Conservation (phyloP, 1,284 basidiomycete species). For the Cutaneotrichosporon sp. region DNA sequence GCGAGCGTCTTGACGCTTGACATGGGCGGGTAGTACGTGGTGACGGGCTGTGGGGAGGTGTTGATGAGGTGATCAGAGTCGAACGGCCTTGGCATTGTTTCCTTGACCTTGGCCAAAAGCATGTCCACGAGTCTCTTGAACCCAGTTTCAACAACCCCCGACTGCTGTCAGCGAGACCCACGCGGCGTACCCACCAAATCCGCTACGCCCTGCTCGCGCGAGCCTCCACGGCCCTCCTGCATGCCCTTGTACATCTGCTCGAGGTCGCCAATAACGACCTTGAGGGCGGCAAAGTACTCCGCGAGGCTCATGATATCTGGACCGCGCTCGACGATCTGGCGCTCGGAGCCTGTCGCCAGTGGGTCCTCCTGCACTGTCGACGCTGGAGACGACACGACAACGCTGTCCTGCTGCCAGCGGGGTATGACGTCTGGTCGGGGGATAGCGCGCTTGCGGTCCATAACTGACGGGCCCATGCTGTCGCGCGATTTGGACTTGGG, state of each 20-base stretch:
- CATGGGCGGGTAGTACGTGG: slow-evolving; percentile 31
- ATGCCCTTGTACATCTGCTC: slow-evolving; percentile 44
- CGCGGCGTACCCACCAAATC: slow-evolving; percentile 32
- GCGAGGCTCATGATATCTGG: slow-evolving; percentile 39
- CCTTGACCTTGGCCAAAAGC: slow-evolving; percentile 30
- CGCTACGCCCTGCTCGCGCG: slow-evolving; percentile 40
- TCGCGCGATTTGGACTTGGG: background rate
- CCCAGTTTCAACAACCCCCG: slow-evolving; percentile 38
- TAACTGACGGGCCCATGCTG: slow-evolving; percentile 4
- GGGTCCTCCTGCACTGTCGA: background rate
- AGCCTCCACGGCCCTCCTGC: slow-evolving; percentile 36
- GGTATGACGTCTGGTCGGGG: slow-evolving; percentile 14
- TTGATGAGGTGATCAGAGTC: slow-evolving; percentile 7
- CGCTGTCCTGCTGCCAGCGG: slow-evolving; percentile 7
- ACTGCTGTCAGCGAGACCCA: background rate
- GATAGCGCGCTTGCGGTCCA: slow-evolving; percentile 16
- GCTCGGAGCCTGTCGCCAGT: slow-evolving; percentile 29
- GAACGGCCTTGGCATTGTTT: slow-evolving; percentile 10
- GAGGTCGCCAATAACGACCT: slow-evolving; percentile 39
- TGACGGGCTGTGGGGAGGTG: slow-evolving; percentile 32
- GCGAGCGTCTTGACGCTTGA: slow-evolving; percentile 26
- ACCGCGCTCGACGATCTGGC: slow-evolving; percentile 30
- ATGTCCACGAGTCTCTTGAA: slow-evolving; percentile 32
- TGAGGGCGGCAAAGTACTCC: slow-evolving; percentile 41
- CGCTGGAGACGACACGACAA: background rate